Evolutionary conservation across 768 basidiomycete genomes (phyloP), one percentile per base, ranked within the genome.

Genomic region (Tricholomella constricta): DNA sequence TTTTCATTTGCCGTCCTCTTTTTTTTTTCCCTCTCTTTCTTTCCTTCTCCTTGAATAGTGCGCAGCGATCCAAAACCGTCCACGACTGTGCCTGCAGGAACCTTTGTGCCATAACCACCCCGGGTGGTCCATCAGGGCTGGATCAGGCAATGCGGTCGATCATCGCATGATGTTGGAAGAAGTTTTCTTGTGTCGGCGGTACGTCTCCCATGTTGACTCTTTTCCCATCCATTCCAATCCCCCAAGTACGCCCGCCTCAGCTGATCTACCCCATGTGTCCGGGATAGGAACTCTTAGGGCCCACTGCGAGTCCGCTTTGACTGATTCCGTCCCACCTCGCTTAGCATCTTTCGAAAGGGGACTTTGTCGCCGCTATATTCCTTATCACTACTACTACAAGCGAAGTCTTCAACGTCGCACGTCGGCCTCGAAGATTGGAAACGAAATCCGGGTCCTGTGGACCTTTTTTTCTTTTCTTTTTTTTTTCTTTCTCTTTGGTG

Each of bases 251-350:
- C 19, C 48, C n/a, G n/a, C n/a, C n/a, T n/a, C 23, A 4, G 10
- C 2, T 27, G 15, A 15, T 19, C 4, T 23, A 32, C 11, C n/a
- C 11, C 38, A 2, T 29, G 9, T 4, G 12, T 12, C 17, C 27
- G 6, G 26, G 27, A 17, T 49, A 41, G 37, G 26, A 19, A 40
- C 23, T 31, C 1, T 20, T 29, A 23, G 27, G 25, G 41, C 36
- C 49, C 40, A 43, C 49, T 23, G 25, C 11, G 29, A 29, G 26
- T 44, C 49, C 49, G 49, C 41, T 35, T 32, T 36, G 40, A 51
- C 8, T 34, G 42, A 23, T 51, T 31, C 48, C 48, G 48, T 48
- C 46, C 34, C 32, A 31, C 48, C 41, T n/a, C 32, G 32, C 27
- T 12, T 26, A n/a, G 36, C 27, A 36, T 2, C 34, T 25, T 14